Percentiles rank a stretch among this genome's conserved stretches.
These are phyloP conservation scores for Sanghuangporus weigelae DNA, from an alignment of 1,284 basidiomycete genomes.

Conservation along the genomic window DNA sequence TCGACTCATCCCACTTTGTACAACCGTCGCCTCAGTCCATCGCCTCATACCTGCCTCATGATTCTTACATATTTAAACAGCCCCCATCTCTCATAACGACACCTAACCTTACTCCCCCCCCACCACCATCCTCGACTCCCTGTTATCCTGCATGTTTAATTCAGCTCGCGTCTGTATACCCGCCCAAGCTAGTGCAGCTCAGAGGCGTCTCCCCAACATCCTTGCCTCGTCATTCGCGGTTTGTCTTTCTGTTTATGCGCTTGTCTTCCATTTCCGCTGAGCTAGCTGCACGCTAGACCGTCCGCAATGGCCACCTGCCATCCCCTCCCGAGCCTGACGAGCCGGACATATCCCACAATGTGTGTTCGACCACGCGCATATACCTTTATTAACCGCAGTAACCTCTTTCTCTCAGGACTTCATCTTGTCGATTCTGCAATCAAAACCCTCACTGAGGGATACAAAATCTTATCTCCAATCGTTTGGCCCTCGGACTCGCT, in stretches of 20 bases:
- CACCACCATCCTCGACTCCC: too few relatives aligned
- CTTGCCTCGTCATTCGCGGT: conserved; percentile 14
- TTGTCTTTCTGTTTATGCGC: not conserved
- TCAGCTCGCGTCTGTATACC: conserved; percentile 9
- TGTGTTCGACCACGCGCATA: conserved; percentile 6
- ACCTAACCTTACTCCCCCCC: not conserved
- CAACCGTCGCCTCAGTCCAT: conserved; percentile 1
- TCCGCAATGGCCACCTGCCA: conserved; percentile 2
- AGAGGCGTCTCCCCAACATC: conserved; percentile 3
- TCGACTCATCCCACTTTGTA: not conserved
- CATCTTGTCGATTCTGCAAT: conserved; percentile 90
- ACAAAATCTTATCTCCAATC: conserved; percentile 85
- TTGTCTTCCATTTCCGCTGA: not conserved
- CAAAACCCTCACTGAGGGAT: conserved; percentile 90
- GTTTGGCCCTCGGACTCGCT: conserved; percentile 59
- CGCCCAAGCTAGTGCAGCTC: conserved; percentile 1
- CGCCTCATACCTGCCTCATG: conserved; percentile 11
- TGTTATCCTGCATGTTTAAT: conserved; percentile 6
- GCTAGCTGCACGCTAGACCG: conserved; percentile 1
- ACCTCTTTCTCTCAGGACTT: conserved; percentile 65
- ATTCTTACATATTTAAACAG: conserved; percentile 7
- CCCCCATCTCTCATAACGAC: not conserved
- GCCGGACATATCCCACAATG: conserved; percentile 52
- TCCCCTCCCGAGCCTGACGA: conserved; percentile 50
- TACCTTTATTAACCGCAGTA: conserved; percentile 8